Evolutionary conservation across 2,329 filamentous ascomycete species (phyloP), one percentile per base, ranked within the genome.

Genomic region (Dryadomyces sulphureus): DNA sequence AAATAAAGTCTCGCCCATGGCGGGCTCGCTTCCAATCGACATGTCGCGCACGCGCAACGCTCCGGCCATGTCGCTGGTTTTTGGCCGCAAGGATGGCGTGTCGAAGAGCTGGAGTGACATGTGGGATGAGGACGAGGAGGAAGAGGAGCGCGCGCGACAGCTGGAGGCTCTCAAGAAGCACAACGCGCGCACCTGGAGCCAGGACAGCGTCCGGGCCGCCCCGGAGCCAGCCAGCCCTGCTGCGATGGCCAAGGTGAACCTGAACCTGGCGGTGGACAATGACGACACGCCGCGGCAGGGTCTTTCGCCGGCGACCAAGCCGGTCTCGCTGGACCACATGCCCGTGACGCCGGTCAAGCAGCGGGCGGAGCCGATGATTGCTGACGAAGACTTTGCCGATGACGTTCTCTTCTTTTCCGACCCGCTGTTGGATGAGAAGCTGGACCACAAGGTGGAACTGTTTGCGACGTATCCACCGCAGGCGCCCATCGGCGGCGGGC

Each of bases 71-170:
- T 79, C 84, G 5, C 76, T 82, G 58, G 77, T 90, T 43, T 90
- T 94, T 59, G 85, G 84, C 57, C 79, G 83, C 60, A 75, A 78
- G 51, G 83, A 90, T 40, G 69, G 75, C 41, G 85, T 93, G 41
- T 94, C 92, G 47, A 96, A 96, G 81, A 96, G 92, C 70, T 98
- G 92, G 92, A 94, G 89, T 58, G 92, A 98, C 62, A 79, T 96
- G 62, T 95, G 88, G 82, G 90, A 96, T 49, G 90, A 96, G 62
- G 90, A 96, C 45, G 68, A 71, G 40, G 88, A 92, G 57, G 76
- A 84, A 54, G 69, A 72, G 32, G 77, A 81, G 57, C 72, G 72
- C 50, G 65, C 66, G 49, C 74, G 73, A 52, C 75, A 81, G 59
- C 66, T 76, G 47, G 64, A 72, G 49, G 67, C 67, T 6, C 65